Evolutionary conservation across 768 basidiomycete genomes (phyloP).

Genomic region (Hortiboletus flavorubellus): DNA sequence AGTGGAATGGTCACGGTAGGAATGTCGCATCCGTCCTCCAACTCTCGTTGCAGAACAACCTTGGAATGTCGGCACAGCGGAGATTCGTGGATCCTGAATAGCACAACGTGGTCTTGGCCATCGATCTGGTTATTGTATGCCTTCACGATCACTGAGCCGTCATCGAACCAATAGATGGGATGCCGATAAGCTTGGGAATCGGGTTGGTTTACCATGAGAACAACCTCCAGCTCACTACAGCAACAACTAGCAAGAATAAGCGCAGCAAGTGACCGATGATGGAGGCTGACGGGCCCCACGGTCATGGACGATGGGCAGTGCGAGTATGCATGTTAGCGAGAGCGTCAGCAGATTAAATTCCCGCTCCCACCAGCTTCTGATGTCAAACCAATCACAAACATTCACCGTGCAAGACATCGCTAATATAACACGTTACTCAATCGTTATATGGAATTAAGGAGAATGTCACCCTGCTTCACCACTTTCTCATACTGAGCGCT

Average conservation of each 20-base stretch:
- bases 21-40: conserved; percentile 1
- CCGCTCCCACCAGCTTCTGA: neutral
- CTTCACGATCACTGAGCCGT: conserved; percentile 56
- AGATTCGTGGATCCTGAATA: conserved; percentile 57
- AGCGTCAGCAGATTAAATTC: neutral
- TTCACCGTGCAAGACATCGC: neutral
- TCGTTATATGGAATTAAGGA: conserved; percentile 84
- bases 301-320: neutral
- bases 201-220: neutral
- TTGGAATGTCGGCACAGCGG: conserved; percentile 52
- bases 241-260: conserved; percentile 9
- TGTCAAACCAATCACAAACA: neutral
- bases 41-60: conserved; percentile 1
- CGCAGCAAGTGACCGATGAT: conserved; percentile 4
- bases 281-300: neutral
- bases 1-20: conserved; percentile 34
- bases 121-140: conserved; percentile 29
- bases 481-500: conserved; percentile 89
- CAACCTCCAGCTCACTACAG: conserved; percentile 3
- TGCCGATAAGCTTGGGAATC: conserved; percentile 29
- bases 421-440: conserved; percentile 83
- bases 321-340: neutral
- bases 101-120: conserved; percentile 12
- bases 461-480: conserved; percentile 87
- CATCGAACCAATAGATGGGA: conserved; percentile 61